These are phyloP conservation scores for Mycena citricolor DNA, from an alignment of 1,284 basidiomycete species.

Conservation along the genomic window DNA sequence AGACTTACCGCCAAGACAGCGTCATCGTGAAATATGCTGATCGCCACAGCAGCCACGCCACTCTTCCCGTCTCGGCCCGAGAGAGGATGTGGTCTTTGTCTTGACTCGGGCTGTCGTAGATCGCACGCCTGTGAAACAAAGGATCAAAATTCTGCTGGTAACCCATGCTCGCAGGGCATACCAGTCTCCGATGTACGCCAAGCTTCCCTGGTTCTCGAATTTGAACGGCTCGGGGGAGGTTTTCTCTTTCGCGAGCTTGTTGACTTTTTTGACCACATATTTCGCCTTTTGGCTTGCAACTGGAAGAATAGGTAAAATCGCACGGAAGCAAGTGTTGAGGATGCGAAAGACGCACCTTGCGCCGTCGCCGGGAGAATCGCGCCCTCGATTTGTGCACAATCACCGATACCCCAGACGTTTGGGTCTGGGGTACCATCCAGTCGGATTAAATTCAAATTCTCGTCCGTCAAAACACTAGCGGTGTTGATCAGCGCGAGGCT, in stretches of 20 bases:
- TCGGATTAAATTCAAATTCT: slow-evolving; percentile 60
- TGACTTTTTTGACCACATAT: slow-evolving; percentile 71
- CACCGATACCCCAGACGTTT: slow-evolving; percentile 84
- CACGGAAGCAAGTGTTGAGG: slow-evolving; percentile 15
- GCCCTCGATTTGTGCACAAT: slow-evolving; percentile 64
- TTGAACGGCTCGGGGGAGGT: slow-evolving; percentile 51
- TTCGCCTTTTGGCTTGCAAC: slow-evolving; percentile 82
- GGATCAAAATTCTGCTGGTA: slow-evolving; percentile 6
- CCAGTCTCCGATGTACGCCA: slow-evolving; percentile 83
- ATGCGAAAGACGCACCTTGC: slow-evolving; percentile 49
- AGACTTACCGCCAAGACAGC: slow-evolving; percentile 53
- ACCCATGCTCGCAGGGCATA: slow-evolving; percentile 31
- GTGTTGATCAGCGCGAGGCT: not conserved
- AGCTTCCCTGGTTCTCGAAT: slow-evolving; percentile 71
- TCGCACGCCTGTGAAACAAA: slow-evolving; percentile 57
- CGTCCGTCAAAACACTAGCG: slow-evolving; percentile 54
- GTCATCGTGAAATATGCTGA: slow-evolving; percentile 81
- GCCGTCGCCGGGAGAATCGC: slow-evolving; percentile 80
- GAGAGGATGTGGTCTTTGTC: slow-evolving; percentile 50
- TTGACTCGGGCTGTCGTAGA: slow-evolving; percentile 64
- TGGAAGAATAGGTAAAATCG: slow-evolving; percentile 26
- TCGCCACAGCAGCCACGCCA: slow-evolving; percentile 81
- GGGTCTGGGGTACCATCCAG: slow-evolving; percentile 58
- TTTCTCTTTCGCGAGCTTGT: slow-evolving; percentile 53
- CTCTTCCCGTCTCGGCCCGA: slow-evolving; percentile 63